Percentiles rank a stretch among this genome's conserved stretches.
These are phyloP conservation scores for Taiozyma sp. DNA, from an alignment of 1,139 yeast genomes.

Conservation along the genomic window DNA sequence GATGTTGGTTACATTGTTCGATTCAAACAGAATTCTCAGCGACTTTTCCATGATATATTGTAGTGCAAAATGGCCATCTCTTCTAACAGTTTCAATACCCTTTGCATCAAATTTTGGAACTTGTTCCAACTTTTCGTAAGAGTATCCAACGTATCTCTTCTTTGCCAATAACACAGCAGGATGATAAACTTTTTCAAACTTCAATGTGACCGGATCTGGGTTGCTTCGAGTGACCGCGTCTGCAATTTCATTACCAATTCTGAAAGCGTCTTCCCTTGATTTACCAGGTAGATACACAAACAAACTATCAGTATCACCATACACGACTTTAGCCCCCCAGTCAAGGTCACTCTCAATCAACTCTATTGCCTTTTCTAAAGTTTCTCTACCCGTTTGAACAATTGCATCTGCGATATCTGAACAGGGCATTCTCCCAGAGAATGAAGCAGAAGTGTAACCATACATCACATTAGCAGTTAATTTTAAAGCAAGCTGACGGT, in stretches of 20 bases:
- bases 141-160: conserved; percentile 86
- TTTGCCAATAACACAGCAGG: conserved; percentile 82
- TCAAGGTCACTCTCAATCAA: conserved; percentile 52
- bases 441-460: conserved; percentile 93
- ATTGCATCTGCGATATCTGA: conserved; percentile 93
- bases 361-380: conserved; percentile 65
- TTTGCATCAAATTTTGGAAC: conserved; percentile 84
- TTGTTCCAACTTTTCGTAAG: conserved; percentile 50
- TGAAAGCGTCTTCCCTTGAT: conserved; percentile 71
- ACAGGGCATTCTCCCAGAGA: conserved; percentile 96
- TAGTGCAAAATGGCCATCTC: conserved; percentile 95
- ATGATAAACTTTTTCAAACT: conserved; percentile 89
- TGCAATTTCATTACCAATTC: conserved; percentile 69
- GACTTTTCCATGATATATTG: conserved; percentile 75
- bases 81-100: conserved; percentile 89
- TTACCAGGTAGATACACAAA: conserved; percentile 90
- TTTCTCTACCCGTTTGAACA: conserved; percentile 87
- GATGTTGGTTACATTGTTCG: conserved; percentile 65
- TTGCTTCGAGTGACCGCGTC: conserved; percentile 55
- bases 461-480: conserved; percentile 93
- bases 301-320: conserved; percentile 94
- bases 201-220: conserved; percentile 77
- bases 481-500: conserved; percentile 82
- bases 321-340: conserved; percentile 91
- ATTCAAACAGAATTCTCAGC: conserved; percentile 63